These are phyloP conservation scores for Williopsis jadinii DNA, from an alignment of 1,139 yeast genomes.

Conservation along the genomic window DNA sequence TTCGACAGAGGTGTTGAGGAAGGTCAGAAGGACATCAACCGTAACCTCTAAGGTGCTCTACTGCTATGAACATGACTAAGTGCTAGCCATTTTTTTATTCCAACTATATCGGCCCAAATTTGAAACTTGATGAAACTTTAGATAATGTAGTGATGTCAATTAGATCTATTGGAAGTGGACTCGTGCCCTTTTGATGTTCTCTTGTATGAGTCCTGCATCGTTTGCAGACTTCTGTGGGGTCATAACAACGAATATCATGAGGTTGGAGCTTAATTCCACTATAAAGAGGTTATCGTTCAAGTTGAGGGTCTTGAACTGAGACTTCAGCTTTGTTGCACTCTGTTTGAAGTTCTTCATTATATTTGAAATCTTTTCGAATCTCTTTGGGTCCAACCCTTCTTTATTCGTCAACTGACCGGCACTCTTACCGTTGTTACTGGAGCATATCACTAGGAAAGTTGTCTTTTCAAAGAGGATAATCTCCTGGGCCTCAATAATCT, in stretches of 20 bases:
- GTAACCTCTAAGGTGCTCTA: constrained; percentile 14
- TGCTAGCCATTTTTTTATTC: no score
- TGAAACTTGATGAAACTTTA: no score
- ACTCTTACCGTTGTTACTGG: constrained; percentile 41
- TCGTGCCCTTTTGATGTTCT: constrained; percentile 32
- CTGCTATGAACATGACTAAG: neutral
- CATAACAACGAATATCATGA: constrained; percentile 34
- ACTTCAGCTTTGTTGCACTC: constrained; percentile 80
- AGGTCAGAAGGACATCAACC: constrained; percentile 19
- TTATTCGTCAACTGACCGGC: constrained; percentile 1
- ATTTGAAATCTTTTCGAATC: constrained; percentile 91
- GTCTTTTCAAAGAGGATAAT: constrained; percentile 90
- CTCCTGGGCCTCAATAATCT: constrained; percentile 78
- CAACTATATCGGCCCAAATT: no score
- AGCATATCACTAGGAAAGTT: constrained; percentile 83
- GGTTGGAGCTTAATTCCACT: constrained; percentile 35
- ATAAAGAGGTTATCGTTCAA: constrained; percentile 58
- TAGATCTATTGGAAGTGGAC: constrained; percentile 29
- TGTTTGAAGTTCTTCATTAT: constrained; percentile 93
- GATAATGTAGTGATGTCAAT: neutral
- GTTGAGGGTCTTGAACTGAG: constrained; percentile 73
- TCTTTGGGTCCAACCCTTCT: constrained; percentile 59
- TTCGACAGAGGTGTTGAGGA: constrained; percentile 17
- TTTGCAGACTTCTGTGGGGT: constrained; percentile 16
- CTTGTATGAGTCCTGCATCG: constrained; percentile 25